Evolutionary conservation across 202 grass and related monocot species (phyloP).

Genomic region (Setaria italica): DNA sequence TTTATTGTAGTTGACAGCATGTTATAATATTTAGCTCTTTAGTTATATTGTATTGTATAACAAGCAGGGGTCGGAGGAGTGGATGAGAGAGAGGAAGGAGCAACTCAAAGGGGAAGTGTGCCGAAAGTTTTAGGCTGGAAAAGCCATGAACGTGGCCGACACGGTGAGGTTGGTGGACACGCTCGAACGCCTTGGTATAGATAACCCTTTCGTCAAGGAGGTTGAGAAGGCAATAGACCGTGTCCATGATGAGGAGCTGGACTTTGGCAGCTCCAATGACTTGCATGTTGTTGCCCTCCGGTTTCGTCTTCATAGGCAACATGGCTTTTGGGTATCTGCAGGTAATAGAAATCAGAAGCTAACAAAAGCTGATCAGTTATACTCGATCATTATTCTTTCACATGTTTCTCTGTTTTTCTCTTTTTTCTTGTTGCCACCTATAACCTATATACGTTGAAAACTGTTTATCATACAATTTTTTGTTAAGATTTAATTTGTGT

Average conservation of each 20-base stretch:
- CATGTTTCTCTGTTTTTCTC: no score
- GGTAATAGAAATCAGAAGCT: neutral
- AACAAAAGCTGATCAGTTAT: no score
- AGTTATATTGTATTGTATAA: neutral
- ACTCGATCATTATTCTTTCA: neutral
- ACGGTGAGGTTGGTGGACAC: neutral
- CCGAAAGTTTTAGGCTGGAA: neutral
- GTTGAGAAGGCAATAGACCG: neutral
- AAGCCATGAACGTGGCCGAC: neutral
- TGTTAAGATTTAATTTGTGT: no score
- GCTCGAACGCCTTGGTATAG: neutral
- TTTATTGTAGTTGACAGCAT: neutral
- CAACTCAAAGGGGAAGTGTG: neutral
- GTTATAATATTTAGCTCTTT: neutral
- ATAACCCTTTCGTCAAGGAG: neutral
- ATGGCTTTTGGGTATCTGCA: conserved; percentile 33
- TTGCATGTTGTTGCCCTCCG: conserved; percentile 42
- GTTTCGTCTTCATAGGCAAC: conserved; percentile 55
- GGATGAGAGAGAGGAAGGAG: neutral
- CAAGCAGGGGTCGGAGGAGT: neutral
- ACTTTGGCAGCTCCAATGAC: neutral
- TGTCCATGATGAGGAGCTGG: neutral
- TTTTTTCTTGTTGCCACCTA: no score
- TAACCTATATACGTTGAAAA: no score
- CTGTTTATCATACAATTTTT: no score